phyloP scores from a whole-genome alignment of 2,329 filamentous ascomycete genomes.

The Cyphellophora europaea region DNA sequence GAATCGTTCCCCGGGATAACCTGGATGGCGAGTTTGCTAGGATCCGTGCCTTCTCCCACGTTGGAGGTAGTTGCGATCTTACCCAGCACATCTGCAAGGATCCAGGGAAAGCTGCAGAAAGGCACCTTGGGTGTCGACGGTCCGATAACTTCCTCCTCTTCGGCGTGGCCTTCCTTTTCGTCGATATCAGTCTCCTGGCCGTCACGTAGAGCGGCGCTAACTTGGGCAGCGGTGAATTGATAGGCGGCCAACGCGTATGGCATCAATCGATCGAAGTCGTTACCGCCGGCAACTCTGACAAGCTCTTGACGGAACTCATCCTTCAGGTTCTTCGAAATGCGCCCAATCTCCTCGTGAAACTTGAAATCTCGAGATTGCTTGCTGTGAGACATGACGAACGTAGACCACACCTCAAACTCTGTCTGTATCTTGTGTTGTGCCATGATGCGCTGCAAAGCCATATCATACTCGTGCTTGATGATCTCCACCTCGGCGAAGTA shows the following conservation, averaged over 20 bases:
- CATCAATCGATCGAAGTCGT: constrained; percentile 50
- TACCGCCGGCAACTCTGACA: constrained; percentile 53
- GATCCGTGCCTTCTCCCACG: neutral
- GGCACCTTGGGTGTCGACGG: constrained; percentile 49
- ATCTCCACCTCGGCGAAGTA: constrained; percentile 50
- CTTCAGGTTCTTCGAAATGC: constrained; percentile 56
- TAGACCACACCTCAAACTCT: constrained; percentile 87
- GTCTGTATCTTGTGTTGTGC: constrained; percentile 72
- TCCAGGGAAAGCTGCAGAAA: constrained; percentile 88
- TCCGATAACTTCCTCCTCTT: constrained; percentile 23
- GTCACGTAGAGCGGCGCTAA: constrained; percentile 20
- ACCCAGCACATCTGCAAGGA: constrained; percentile 66
- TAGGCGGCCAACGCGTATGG: constrained; percentile 85
- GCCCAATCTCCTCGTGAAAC: constrained; percentile 71
- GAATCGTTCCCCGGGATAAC: no score
- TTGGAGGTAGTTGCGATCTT: constrained; percentile 44
- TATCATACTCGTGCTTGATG: constrained; percentile 72
- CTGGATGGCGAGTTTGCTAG: no score
- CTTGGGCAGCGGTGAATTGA: constrained; percentile 48
- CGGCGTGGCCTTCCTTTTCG: neutral
- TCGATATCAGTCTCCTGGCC: constrained; percentile 8
- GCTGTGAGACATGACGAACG: constrained; percentile 70
- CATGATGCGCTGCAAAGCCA: constrained; percentile 67
- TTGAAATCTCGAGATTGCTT: constrained; percentile 71
- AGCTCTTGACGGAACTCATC: constrained; percentile 60